Evolutionary conservation across 495 filamentous ascomycete genomes (phyloP).

Genomic region (Pyronema domesticum): DNA sequence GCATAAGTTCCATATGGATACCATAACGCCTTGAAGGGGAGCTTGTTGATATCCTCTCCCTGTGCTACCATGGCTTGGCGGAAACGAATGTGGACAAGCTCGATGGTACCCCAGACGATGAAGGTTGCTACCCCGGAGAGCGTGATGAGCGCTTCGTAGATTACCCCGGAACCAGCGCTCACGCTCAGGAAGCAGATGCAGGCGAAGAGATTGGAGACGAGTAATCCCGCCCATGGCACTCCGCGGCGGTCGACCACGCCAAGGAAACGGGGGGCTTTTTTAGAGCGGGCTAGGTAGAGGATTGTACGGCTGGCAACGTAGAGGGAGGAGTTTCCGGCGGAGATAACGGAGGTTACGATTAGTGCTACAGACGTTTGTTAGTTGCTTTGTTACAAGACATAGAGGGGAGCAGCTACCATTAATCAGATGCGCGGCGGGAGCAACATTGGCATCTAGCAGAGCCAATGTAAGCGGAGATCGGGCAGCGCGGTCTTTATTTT

Average conservation of each 20-base stretch:
- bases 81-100: conserved; percentile 51
- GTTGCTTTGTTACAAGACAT: no score
- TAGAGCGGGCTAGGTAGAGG: conserved; percentile 45
- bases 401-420: conserved; percentile 29
- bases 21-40: conserved; percentile 41
- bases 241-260: conserved; percentile 44
- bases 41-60: conserved; percentile 32
- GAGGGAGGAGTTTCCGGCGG: conserved; percentile 50
- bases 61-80: conserved; percentile 39
- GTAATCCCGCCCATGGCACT: conserved; percentile 45
- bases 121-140: conserved; percentile 45
- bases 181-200: conserved; percentile 51
- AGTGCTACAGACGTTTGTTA: conserved; percentile 19
- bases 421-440: conserved; percentile 43
- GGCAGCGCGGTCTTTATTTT: conserved; percentile 21
- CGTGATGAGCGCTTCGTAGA: conserved; percentile 31
- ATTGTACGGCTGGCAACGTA: conserved; percentile 51
- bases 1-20: conserved; percentile 49
- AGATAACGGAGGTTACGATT: conserved; percentile 50
- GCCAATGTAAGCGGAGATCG: conserved; percentile 44
- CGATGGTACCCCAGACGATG: conserved; percentile 48
- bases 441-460: conserved; percentile 38
- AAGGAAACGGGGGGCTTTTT: conserved; percentile 48
- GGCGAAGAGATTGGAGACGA: conserved; percentile 45
- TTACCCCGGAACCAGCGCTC: conserved; percentile 38